Evolutionary conservation across 495 filamentous ascomycete genomes (phyloP).

Genomic region (Tuber magnatum): DNA sequence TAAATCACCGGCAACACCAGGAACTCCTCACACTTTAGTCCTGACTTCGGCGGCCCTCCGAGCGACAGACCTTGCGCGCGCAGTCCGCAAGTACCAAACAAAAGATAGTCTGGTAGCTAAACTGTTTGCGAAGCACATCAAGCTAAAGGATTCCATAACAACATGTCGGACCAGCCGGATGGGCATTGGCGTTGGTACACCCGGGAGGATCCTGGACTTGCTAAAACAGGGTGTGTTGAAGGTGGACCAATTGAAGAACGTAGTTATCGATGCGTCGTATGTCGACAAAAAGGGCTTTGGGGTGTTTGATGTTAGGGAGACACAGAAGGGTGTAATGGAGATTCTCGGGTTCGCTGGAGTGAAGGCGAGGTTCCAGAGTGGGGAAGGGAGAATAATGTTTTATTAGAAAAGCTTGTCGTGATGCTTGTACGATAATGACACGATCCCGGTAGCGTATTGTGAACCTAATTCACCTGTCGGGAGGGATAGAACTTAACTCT

Average conservation of each 20-base stretch:
- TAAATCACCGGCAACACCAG: slow-evolving; percentile 58
- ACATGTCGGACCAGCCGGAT: slow-evolving; percentile 64
- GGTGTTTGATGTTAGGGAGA: slow-evolving; percentile 89
- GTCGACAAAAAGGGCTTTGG: slow-evolving; percentile 88
- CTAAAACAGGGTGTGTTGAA: slow-evolving; percentile 71
- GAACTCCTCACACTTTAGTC: slow-evolving; percentile 79
- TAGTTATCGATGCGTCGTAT: slow-evolving; percentile 82
- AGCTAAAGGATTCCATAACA: slow-evolving; percentile 75
- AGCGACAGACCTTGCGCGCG: slow-evolving; percentile 69
- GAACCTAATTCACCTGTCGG: too few species aligned
- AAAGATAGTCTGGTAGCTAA: slow-evolving; percentile 75
- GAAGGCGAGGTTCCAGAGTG: slow-evolving; percentile 20
- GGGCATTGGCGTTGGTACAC: slow-evolving; percentile 83
- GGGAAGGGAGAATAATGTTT: slow-evolving; percentile 24
- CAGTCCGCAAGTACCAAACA: slow-evolving; percentile 66
- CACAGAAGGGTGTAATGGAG: slow-evolving; percentile 46
- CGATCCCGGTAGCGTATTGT: not conserved
- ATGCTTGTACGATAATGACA: not conserved
- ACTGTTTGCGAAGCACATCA: slow-evolving; percentile 97
- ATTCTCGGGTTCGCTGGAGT: slow-evolving; percentile 26
- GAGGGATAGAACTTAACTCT: too few species aligned
- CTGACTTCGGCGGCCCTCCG: slow-evolving; percentile 70
- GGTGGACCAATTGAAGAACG: slow-evolving; percentile 59
- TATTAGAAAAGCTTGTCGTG: slow-evolving; percentile 9
- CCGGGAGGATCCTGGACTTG: slow-evolving; percentile 69